These are phyloP conservation scores for Zymoseptoria tritici DNA, from an alignment of 2,329 filamentous ascomycete genomes.

Conservation along the genomic window DNA sequence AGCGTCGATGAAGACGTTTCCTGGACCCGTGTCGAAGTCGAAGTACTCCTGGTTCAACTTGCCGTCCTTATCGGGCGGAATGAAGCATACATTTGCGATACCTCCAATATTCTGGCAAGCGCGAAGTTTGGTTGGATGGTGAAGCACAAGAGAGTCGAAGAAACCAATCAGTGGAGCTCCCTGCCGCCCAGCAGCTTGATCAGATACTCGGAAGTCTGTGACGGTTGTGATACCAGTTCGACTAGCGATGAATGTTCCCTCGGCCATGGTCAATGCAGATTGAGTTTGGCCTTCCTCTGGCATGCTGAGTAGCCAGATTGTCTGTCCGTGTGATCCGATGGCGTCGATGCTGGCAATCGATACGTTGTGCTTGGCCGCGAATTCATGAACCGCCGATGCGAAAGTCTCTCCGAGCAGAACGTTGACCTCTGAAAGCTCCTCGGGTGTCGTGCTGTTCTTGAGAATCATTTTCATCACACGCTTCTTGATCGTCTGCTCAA, in stretches of 20 bases:
- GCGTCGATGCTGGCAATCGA: conserved; percentile 44
- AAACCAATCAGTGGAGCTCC: conserved; percentile 51
- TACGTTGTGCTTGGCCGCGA: conserved; percentile 41
- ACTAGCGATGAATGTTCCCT: conserved; percentile 48
- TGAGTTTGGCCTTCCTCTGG: conserved; percentile 41
- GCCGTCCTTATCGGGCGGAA: conserved; percentile 42
- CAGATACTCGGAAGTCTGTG: conserved; percentile 51
- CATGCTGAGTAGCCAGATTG: conserved; percentile 51
- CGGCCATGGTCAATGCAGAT: conserved; percentile 50
- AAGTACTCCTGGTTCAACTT: conserved; percentile 18
- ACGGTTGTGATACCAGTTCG: conserved; percentile 52
- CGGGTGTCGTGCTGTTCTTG: conserved; percentile 46
- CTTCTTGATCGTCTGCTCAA: conserved; percentile 48
- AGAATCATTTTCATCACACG: conserved; percentile 52
- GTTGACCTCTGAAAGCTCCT: conserved; percentile 51
- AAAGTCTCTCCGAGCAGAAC: conserved; percentile 52
- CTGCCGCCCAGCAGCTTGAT: conserved; percentile 50
- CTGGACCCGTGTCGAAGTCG: conserved; percentile 29
- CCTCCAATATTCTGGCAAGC: conserved; percentile 57
- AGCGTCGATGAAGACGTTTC: conserved; percentile 30
- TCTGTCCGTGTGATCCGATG: conserved; percentile 53
- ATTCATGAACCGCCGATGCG: conserved; percentile 44
- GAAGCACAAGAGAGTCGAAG: conserved; percentile 50
- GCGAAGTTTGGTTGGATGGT: conserved; percentile 50
- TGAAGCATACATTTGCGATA: conserved; percentile 55